Conservation (phyloP, 192 early-diverging fungal species). For the Coemansia sp. region DNA sequence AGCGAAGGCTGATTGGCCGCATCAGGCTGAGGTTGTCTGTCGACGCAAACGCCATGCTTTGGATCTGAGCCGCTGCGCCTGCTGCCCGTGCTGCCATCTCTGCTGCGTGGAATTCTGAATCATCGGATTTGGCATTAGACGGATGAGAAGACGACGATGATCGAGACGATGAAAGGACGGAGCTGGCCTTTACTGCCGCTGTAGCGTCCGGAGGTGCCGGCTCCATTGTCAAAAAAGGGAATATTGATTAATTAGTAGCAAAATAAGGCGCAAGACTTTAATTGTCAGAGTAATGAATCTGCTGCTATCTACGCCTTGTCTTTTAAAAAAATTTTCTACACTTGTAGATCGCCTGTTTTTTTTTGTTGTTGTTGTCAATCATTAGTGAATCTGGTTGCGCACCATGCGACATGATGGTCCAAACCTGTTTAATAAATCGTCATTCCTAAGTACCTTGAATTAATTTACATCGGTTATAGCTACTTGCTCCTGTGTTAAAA, state of each 20-base stretch:
- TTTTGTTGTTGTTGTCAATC: slow-evolving; percentile 9
- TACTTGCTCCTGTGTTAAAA: too few relatives aligned
- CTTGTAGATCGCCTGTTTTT: not conserved
- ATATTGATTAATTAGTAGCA: not conserved
- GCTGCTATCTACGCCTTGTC: not conserved
- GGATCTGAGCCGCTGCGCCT: not conserved
- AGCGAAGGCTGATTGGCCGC: not conserved
- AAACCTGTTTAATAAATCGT: not conserved
- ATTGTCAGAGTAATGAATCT: not conserved
- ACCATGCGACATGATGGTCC: not conserved
- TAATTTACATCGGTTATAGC: too few relatives aligned
- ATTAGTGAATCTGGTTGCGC: not conserved
- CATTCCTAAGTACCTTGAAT: too few relatives aligned
- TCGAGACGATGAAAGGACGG: not conserved
- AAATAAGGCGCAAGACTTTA: not conserved
- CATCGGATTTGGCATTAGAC: not conserved
- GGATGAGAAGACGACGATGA: not conserved
- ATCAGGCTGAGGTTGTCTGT: not conserved
- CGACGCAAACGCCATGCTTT: slow-evolving; percentile 8
- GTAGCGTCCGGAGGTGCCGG: not conserved
- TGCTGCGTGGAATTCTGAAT: not conserved
- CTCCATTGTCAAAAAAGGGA: not conserved
- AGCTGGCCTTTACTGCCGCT: not conserved
- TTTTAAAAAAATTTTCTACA: not conserved
- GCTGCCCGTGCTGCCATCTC: not conserved